Evolutionary conservation across 768 basidiomycete species (phyloP), one percentile per base, ranked within the genome.

Genomic region (Agaricus blazei): DNA sequence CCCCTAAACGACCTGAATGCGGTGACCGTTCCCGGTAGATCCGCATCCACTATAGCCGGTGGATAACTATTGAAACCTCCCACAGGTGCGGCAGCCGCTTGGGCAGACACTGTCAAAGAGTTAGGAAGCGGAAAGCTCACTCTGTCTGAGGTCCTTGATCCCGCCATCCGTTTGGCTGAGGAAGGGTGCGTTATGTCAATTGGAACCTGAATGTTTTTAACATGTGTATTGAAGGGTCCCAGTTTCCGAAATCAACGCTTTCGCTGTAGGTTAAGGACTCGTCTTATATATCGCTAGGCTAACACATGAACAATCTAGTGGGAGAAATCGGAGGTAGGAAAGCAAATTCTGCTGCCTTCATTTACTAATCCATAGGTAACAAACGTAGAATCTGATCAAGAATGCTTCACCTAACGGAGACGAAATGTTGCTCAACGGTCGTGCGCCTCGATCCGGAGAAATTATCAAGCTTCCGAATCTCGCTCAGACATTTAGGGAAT

Each of bases 151-250:
- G 77, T 94, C 29, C 76, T 98, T 26, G 87, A 73, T 26, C 97
- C 97, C 52, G 97, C 95, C 2, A 97, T 97, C 55, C 76, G 87
- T 40, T 73, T 98, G 52, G 97, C 95, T 6, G 91, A 96, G 67
- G 87, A 92, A 69, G 93, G 97, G 93, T 87, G 62, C 26, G 72
- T 66, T 4, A 54, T n/a, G 9, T 31, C 1, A 19, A 57, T 9
- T 48, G 31, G 23, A 48, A 36, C 42, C 15, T 28, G 8, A 37
- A 28, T 19, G 40, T 19, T 11, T 40, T 9, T 41, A 54, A 12
- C 54, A 6, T 36, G 51, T 48, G 38, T 29, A 37, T 12, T 46
- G n/a, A 58, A 93, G 91, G 11, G 84, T 90, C 9, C 94, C 95
- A 0, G 90, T 93, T 12, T 90, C 93, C 4, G 95, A 97, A 65